Evolutionary conservation across 2,329 filamentous ascomycete genomes (phyloP).

Genomic region (Hysterium pulicare): DNA sequence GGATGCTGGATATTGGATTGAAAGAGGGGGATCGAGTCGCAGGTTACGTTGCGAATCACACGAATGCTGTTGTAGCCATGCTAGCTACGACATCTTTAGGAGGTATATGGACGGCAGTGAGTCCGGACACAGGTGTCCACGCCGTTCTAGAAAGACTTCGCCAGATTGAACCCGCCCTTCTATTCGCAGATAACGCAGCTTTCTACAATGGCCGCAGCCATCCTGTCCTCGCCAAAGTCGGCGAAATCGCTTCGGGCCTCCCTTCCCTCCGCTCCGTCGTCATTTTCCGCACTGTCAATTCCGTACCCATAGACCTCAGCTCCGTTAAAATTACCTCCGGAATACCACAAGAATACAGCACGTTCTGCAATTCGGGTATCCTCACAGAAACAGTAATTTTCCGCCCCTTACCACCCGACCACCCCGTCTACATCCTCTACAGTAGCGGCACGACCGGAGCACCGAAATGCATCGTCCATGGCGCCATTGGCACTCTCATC

Average conservation of each 20-base stretch:
- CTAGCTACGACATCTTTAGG: slow-evolving; percentile 78
- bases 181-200: slow-evolving; percentile 85
- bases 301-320: slow-evolving; percentile 39
- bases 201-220: slow-evolving; percentile 91
- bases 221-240: slow-evolving; percentile 73
- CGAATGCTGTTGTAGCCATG: slow-evolving; percentile 83
- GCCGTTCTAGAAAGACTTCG: slow-evolving; percentile 83
- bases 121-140: slow-evolving; percentile 86
- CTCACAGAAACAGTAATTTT: slow-evolving; percentile 49
- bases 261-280: slow-evolving; percentile 67
- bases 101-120: slow-evolving; percentile 89
- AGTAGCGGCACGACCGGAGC: slow-evolving; percentile 83
- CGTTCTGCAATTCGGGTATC: slow-evolving; percentile 42
- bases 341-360: slow-evolving; percentile 33
- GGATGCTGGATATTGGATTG: slow-evolving; percentile 65
- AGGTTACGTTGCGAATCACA: slow-evolving; percentile 84
- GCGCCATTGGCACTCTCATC: slow-evolving; percentile 80
- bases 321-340: slow-evolving; percentile 37
- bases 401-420: slow-evolving; percentile 74
- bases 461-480: slow-evolving; percentile 94
- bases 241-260: slow-evolving; percentile 69
- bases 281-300: slow-evolving; percentile 64
- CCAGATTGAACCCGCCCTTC: slow-evolving; percentile 77
- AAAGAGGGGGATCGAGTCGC: slow-evolving; percentile 60
- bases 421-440: slow-evolving; percentile 92